phyloP scores from a whole-genome alignment of 441 rosid genomes.

The Hura crepitans region DNA sequence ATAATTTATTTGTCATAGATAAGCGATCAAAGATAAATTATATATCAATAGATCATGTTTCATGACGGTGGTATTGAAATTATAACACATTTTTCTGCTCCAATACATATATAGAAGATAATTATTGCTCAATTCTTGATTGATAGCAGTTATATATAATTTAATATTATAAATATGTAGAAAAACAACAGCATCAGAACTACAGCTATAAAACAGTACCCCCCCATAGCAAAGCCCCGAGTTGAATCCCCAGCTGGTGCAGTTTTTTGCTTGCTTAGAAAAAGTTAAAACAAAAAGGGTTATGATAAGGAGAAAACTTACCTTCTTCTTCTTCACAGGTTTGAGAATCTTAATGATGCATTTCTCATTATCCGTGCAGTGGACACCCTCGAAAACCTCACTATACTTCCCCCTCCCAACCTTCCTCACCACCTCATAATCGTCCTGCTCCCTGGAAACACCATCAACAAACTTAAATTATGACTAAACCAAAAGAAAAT shows the following conservation, averaged over 20 bases:
- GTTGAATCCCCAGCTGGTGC: too few species aligned
- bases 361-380: conserved; percentile 69
- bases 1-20: too few species aligned
- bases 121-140: not conserved
- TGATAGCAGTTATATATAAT: not conserved
- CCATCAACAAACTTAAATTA: conserved; percentile 16
- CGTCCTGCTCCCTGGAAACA: conserved; percentile 75
- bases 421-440: conserved; percentile 95
- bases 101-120: too few species aligned
- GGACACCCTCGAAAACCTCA: conserved; percentile 93
- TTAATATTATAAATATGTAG: not conserved
- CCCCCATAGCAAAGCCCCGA: too few species aligned
- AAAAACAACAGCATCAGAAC: not conserved
- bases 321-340: conserved; percentile 99
- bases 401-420: conserved; percentile 97
- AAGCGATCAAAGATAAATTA: too few species aligned
- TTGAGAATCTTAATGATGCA: conserved; percentile 92
- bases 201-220: not conserved
- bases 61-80: too few species aligned
- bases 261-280: too few species aligned
- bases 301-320: conserved; percentile 19
- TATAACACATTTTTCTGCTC: too few species aligned
- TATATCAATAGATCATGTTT: too few species aligned
- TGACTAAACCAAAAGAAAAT: not conserved
- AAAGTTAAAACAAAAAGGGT: too few species aligned